Evolutionary conservation across 208 protist species (phyloP).

Genomic region (Endotrypanum monterogeii): DNA sequence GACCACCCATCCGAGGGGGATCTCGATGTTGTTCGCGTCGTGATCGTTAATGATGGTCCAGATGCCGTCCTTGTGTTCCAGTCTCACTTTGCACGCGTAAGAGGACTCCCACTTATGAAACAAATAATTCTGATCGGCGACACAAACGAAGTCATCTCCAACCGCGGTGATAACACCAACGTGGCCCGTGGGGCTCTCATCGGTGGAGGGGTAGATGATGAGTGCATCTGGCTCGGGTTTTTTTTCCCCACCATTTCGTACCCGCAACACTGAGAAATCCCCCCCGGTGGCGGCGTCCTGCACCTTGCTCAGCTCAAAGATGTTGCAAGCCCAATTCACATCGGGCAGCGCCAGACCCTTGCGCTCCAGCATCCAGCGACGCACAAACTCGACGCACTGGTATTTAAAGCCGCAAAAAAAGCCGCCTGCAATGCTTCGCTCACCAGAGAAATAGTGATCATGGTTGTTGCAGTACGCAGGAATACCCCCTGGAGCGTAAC

Average conservation of each 20-base stretch:
- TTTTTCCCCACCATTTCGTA: conserved; percentile 60
- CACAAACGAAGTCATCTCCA: conserved; percentile 78
- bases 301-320: conserved; percentile 70
- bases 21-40: conserved; percentile 49
- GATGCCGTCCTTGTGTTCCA: conserved; percentile 49
- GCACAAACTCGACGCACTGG: conserved; percentile 90
- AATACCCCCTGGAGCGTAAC: conserved; percentile 72
- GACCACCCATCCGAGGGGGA: conserved; percentile 82
- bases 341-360: conserved; percentile 83
- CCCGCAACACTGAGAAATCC: conserved; percentile 42
- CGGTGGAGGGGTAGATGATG: conserved; percentile 71
- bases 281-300: conserved; percentile 61
- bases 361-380: conserved; percentile 80
- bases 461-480: conserved; percentile 90
- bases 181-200: conserved; percentile 60
- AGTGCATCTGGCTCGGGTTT: conserved; percentile 79
- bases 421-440: conserved; percentile 76
- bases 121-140: conserved; percentile 87
- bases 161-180: conserved; percentile 87
- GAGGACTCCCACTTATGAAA: conserved; percentile 80
- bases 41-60: conserved; percentile 76
- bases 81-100: conserved; percentile 59
- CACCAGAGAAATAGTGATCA: conserved; percentile 85
- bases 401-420: conserved; percentile 91
- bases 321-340: conserved; percentile 83